Base-by-base conservation (phyloP, 345 rosid genomes). In the Salix purpurea region DNA sequence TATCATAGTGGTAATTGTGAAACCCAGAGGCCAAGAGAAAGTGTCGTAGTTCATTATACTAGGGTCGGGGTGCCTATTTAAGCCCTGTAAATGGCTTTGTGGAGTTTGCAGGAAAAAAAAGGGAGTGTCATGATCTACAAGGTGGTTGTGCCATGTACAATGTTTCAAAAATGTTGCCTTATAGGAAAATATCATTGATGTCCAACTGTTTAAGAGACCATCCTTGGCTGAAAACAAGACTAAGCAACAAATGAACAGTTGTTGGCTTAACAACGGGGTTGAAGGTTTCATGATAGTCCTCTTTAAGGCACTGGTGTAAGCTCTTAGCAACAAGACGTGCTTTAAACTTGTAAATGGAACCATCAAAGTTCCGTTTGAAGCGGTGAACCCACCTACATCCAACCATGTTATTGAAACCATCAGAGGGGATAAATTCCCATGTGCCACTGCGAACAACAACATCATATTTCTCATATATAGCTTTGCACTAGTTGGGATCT, bases 101-200 rank as follows among this genome's bases (percentile, higher is more conserved):
- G 69, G 0, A 65, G 69, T 30, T 65, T 65, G 0, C 8, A 26
- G 11, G 5, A 2, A 0, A 26, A 6, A 23, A 0, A 13, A 16
- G 0, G 1, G 2, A 0, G 0, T 32, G 4, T 30, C 42, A 23
- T 1, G 18, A 23, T 26, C 1, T 1, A 10, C 12, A 32, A 23
- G 14, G 1, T 0, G 69, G 5, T 65, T 65, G 40, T 0, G 0
- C 40, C 21, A 65, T 30, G 0, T 23, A 65, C 2, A 65, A 1
- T 0, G 0, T 16, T 32, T 65, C 42, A 12, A 4, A 6, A 0
- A 34, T 18, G 2, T 5, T 0, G 2, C 12, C 36, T 21, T 24
- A 4, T 1, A 46, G 14, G 6, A 26, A 65, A 0, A 23, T 40
- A 65, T 30, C 12, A 0, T 65, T 65, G 23, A 65, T 7, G 2